phyloP scores from a whole-genome alignment of 2,329 filamentous ascomycete species.

The Paecilomyces sp. region DNA sequence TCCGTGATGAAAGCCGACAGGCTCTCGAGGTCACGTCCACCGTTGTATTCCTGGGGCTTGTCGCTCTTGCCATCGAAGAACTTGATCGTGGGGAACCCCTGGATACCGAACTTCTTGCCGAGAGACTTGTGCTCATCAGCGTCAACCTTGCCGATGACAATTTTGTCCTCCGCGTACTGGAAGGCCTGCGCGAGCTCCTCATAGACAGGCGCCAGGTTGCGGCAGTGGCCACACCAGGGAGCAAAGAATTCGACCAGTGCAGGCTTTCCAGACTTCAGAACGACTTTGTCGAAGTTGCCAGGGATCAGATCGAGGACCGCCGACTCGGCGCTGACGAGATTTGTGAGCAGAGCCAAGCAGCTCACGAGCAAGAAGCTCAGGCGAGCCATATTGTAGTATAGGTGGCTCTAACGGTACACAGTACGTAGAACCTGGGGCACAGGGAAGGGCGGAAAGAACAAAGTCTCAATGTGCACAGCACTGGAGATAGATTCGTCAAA shows the following conservation, averaged over 20 bases:
- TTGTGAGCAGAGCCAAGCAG: constrained; percentile 40
- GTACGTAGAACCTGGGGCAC: background rate
- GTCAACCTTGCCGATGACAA: constrained; percentile 92
- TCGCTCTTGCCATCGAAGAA: constrained; percentile 95
- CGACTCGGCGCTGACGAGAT: constrained; percentile 60
- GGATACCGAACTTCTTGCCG: constrained; percentile 78
- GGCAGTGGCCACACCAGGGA: constrained; percentile 99
- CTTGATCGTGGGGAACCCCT: constrained; percentile 95
- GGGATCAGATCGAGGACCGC: constrained; percentile 86
- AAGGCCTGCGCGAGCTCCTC: constrained; percentile 78
- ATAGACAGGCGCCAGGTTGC: constrained; percentile 88
- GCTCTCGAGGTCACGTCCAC: constrained; percentile 81
- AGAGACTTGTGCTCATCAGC: constrained; percentile 81
- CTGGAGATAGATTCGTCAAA: background rate
- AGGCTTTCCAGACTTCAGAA: constrained; percentile 86
- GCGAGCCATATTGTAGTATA: constrained; percentile 34
- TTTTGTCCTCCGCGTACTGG: constrained; percentile 63
- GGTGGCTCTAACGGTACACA: background rate
- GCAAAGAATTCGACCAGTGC: constrained; percentile 98
- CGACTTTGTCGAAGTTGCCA: constrained; percentile 83
- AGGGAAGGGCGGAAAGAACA: background rate
- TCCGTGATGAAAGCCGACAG: constrained; percentile 72
- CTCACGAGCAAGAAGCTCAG: constrained; percentile 40
- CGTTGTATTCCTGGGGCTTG: constrained; percentile 75
- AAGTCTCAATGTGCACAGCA: background rate